A percentile compares a stretch with the other conserved stretches of the same genome.
Evolutionary conservation across 2,329 filamentous ascomycete species (phyloP).

Genomic region (Graphiopsis chlorocephala): DNA sequence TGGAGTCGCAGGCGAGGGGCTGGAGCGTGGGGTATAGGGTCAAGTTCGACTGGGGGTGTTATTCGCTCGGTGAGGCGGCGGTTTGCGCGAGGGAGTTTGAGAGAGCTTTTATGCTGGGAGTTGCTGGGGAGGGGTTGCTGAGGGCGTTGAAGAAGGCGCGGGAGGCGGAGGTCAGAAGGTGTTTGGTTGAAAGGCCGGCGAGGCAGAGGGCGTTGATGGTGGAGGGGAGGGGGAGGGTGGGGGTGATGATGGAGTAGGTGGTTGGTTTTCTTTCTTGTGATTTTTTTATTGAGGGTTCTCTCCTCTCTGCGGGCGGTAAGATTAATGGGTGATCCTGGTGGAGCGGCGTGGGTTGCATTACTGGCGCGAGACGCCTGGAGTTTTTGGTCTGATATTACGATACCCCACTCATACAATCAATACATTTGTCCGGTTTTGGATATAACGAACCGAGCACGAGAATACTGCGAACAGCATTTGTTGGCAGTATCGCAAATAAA

Average conservation of each 20-base stretch:
- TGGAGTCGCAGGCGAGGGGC: background rate
- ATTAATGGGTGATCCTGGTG: background rate
- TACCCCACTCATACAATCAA: slow-evolving; percentile 2
- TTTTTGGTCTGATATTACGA: background rate
- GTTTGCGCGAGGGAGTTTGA: slow-evolving; percentile 1
- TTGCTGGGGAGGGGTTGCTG: slow-evolving; percentile 4
- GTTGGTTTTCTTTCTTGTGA: background rate
- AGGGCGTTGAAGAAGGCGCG: slow-evolving; percentile 11
- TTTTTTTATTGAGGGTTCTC: background rate
- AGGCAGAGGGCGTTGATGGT: slow-evolving; percentile 8
- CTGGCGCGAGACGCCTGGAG: background rate
- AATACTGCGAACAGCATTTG: background rate
- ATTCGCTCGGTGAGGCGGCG: background rate
- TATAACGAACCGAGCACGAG: background rate
- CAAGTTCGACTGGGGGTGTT: slow-evolving; percentile 8
- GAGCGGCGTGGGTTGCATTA: background rate
- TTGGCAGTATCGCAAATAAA: background rate
- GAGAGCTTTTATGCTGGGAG: background rate
- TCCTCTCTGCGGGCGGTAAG: background rate
- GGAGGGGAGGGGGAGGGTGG: background rate
- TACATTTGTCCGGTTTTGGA: background rate
- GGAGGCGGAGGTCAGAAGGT: slow-evolving; percentile 13
- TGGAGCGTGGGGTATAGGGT: slow-evolving; percentile 11
- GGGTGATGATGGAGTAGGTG: background rate
- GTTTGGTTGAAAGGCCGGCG: slow-evolving; percentile 13